Evolutionary conservation across 2,329 filamentous ascomycete species (phyloP).

Genomic region (Verticillium dahliae): DNA sequence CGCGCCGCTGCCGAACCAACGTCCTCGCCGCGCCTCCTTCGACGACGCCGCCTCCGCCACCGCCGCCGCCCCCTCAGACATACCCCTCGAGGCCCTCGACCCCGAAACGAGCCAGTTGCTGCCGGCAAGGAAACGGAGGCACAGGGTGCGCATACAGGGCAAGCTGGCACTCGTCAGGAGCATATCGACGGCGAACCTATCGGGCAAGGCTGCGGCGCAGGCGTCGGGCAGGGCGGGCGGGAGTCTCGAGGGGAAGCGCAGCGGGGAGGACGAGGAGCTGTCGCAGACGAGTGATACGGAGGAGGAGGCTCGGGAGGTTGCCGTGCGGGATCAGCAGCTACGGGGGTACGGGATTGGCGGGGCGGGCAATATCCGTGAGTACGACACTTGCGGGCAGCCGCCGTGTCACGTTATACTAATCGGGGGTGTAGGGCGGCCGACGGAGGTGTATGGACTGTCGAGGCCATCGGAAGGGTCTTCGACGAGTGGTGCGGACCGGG

Average conservation of each 20-base stretch:
- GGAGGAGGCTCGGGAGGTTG: conserved; percentile 19
- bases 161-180: conserved; percentile 25
- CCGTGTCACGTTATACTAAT: neutral
- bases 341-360: conserved; percentile 32
- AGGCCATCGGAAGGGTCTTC: neutral
- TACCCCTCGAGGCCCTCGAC: conserved; percentile 17
- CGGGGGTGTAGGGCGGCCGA: conserved; percentile 13
- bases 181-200: conserved; percentile 22
- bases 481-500: conserved; percentile 2
- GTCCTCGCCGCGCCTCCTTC: neutral
- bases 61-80: conserved; percentile 1
- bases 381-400: neutral
- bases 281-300: conserved; percentile 14
- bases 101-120: conserved; percentile 24
- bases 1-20: neutral
- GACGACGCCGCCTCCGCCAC: neutral
- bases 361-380: conserved; percentile 30
- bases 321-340: conserved; percentile 20
- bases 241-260: neutral
- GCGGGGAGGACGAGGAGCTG: conserved; percentile 7
- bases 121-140: conserved; percentile 17
- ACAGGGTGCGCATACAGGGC: conserved; percentile 30
- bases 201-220: neutral
- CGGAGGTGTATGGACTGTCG: conserved; percentile 15
- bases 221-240: neutral